These are phyloP conservation scores for Diphasiastrum complanatum DNA, from an alignment of 83 land plant genomes.

Conservation along the genomic window DNA sequence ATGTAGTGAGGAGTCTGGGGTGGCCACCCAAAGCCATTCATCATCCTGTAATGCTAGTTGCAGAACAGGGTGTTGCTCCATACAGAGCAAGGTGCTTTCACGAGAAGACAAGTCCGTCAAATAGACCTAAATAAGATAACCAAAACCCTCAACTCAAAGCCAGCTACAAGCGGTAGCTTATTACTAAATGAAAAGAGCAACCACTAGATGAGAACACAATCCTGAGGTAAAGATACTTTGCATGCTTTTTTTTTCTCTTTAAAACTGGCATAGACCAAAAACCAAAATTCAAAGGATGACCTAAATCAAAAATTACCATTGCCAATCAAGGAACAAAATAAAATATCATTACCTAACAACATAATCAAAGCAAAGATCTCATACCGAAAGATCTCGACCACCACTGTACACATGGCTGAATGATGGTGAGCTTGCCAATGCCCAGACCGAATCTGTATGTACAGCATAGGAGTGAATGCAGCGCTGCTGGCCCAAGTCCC, in stretches of 20 bases:
- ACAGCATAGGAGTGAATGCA: constrained; percentile 99
- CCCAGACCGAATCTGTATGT: constrained; percentile 98
- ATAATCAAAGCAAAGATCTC: constrained; percentile 22
- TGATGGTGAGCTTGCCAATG: constrained; percentile 86
- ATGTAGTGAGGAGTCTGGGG: constrained; percentile 82
- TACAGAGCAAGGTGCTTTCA: constrained; percentile 77
- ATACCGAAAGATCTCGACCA: constrained; percentile 84
- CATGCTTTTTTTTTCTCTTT: too few species aligned
- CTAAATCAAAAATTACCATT: not conserved
- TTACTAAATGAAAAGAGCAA: not conserved
- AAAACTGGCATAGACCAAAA: too few species aligned
- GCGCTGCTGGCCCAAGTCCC: constrained; percentile 99
- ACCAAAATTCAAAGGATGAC: too few species aligned
- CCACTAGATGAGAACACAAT: not conserved
- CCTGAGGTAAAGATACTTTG: too few species aligned
- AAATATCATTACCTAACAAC: not conserved
- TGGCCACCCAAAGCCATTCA: constrained; percentile 85
- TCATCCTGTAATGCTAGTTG: constrained; percentile 73
- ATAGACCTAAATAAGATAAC: constrained; percentile 59
- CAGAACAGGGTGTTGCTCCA: constrained; percentile 65
- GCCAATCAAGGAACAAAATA: not conserved
- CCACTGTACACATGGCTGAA: constrained; percentile 97
- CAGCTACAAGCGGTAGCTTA: not conserved
- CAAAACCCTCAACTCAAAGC: not conserved
- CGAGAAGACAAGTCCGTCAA: constrained; percentile 83